Percentiles rank a stretch among this genome's conserved stretches.
Conservation (phyloP, 768 basidiomycete species). For the Pleurotus cornucopiae region DNA sequence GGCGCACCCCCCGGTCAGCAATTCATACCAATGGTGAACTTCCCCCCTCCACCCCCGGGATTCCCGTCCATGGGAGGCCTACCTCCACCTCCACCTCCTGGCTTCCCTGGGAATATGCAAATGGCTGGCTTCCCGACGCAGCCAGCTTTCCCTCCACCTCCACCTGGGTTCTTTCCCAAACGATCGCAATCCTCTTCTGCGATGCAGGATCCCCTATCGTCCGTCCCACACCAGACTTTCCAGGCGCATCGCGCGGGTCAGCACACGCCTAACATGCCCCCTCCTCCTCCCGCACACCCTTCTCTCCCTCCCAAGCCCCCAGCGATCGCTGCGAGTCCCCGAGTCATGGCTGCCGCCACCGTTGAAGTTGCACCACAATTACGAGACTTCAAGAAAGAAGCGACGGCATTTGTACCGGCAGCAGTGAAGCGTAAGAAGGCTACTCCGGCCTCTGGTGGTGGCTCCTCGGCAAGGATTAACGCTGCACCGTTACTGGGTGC, state of each 20-base stretch:
- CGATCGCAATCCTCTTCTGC: constrained; percentile 45
- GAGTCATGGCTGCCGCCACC: constrained; percentile 48
- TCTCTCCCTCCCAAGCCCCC: constrained; percentile 40
- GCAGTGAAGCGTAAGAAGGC: constrained; percentile 74
- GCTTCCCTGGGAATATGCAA: constrained; percentile 9
- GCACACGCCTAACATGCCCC: constrained; percentile 15
- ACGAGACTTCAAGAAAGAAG: constrained; percentile 93
- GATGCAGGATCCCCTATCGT: constrained; percentile 73
- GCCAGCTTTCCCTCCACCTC: constrained; percentile 33
- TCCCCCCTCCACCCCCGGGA: constrained; percentile 17
- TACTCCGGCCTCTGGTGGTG: constrained; percentile 18
- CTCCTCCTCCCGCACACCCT: constrained; percentile 29
- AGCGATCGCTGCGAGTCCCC: constrained; percentile 16
- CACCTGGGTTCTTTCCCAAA: constrained; percentile 65
- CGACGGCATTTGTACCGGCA: constrained; percentile 85
- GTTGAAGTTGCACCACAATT: constrained; percentile 84
- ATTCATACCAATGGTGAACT: no score
- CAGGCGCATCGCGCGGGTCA: constrained; percentile 59
- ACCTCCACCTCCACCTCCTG: constrained; percentile 15
- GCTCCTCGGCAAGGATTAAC: constrained; percentile 42
- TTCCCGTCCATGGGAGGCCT: constrained; percentile 21
- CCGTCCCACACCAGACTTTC: constrained; percentile 73
- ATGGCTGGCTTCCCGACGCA: constrained; percentile 18
- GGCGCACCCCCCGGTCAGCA: constrained; percentile 15
- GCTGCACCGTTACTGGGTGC: constrained; percentile 57